Percentiles rank a stretch among this genome's conserved stretches.
Evolutionary conservation across 1,284 basidiomycete species (phyloP).

Genomic region (Rhodotorula sp.): DNA sequence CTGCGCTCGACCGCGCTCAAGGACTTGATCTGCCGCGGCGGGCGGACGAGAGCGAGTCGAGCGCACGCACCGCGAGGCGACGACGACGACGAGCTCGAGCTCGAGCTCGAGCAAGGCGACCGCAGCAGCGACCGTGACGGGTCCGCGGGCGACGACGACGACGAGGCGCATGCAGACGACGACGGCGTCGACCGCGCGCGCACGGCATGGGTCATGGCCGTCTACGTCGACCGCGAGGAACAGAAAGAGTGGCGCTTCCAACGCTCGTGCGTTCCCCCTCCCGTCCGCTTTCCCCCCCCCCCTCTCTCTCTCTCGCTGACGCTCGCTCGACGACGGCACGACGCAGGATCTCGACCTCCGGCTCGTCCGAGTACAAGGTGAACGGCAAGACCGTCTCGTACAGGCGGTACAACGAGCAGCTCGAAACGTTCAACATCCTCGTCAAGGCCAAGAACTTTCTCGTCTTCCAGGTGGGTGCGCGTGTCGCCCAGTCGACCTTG

Average conservation of each 20-base stretch:
- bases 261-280: conserved; percentile 68
- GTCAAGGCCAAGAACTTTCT: conserved; percentile 99
- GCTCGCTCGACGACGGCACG: background rate
- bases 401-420: conserved; percentile 76
- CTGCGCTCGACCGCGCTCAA: conserved; percentile 88
- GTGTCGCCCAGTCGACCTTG: too few relatives aligned
- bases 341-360: conserved; percentile 76
- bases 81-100: conserved; percentile 36
- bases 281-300: too few relatives aligned
- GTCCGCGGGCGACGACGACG: conserved; percentile 54
- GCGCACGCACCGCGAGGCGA: too few relatives aligned
- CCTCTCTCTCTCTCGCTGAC: background rate
- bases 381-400: conserved; percentile 76
- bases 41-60: conserved; percentile 38
- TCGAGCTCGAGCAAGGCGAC: too few relatives aligned
- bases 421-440: conserved; percentile 87
- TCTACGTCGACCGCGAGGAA: conserved; percentile 68
- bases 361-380: conserved; percentile 82
- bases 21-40: conserved; percentile 90
- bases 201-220: conserved; percentile 91
- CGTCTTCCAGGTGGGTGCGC: conserved; percentile 70
- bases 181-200: conserved; percentile 78
- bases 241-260: conserved; percentile 86
- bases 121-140: conserved; percentile 48
- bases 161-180: conserved; percentile 56